These are phyloP conservation scores for Coniferiporia sulphurascens DNA, from an alignment of 1,284 basidiomycete species.

Conservation along the genomic window DNA sequence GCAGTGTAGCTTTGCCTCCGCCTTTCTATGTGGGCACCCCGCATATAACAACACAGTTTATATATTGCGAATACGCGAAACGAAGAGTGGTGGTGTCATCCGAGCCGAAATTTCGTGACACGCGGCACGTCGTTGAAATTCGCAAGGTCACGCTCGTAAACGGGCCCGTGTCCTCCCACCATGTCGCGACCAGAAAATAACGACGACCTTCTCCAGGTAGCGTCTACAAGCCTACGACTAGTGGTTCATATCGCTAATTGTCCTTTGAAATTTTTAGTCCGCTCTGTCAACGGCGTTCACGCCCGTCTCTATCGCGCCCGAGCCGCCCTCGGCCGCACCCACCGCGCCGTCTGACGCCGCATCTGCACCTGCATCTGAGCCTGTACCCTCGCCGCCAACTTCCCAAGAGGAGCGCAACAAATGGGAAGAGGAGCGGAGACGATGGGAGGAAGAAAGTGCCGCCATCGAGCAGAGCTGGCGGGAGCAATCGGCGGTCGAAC, in stretches of 20 bases:
- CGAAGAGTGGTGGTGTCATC: background rate
- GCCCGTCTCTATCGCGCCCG: conserved; percentile 1
- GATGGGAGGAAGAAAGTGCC: conserved; percentile 49
- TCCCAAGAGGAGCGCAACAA: conserved; percentile 24
- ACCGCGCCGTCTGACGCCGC: background rate
- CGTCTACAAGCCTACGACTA: background rate
- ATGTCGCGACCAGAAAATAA: background rate
- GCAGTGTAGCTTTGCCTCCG: too few species aligned
- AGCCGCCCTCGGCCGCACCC: background rate
- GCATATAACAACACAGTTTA: too few species aligned
- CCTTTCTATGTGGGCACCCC: too few species aligned
- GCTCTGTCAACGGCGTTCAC: conserved; percentile 16
- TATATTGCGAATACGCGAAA: too few species aligned
- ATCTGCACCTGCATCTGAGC: background rate
- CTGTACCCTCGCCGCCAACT: background rate
- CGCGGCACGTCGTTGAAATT: background rate
- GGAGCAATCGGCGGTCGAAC: conserved; percentile 65
- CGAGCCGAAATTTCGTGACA: background rate
- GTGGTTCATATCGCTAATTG: background rate
- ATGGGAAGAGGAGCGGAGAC: conserved; percentile 37
- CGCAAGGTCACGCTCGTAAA: background rate
- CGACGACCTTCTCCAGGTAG: background rate
- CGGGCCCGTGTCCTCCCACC: background rate
- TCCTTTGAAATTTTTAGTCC: background rate
- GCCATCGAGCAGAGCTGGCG: conserved; percentile 69